phyloP scores from a whole-genome alignment of 129 eudicot species.

The Heracleum sosnowskyi region DNA sequence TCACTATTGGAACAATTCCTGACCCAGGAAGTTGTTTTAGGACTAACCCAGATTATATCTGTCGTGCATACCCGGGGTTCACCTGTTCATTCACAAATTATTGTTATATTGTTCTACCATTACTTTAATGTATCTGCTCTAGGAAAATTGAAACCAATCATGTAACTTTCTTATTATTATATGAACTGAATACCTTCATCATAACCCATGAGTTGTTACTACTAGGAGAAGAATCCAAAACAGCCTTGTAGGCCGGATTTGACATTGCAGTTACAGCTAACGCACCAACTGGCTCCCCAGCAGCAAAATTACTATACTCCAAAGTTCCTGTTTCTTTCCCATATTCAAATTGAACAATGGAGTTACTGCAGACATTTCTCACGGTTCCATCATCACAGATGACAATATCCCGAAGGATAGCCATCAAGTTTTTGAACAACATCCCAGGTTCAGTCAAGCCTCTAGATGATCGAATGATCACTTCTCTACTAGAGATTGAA shows the following conservation, averaged over 20 bases:
- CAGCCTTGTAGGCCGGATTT: conserved; percentile 96
- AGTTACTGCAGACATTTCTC: conserved; percentile 64
- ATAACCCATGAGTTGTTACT: conserved; percentile 85
- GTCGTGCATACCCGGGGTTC: conserved; percentile 78
- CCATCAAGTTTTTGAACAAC: conserved; percentile 81
- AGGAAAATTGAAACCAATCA: neutral
- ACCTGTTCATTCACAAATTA: conserved; percentile 36
- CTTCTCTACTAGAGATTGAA: conserved; percentile 71
- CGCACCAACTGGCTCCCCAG: conserved; percentile 97
- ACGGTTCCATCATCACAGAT: conserved; percentile 89
- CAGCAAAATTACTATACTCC: conserved; percentile 47
- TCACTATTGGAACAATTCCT: conserved; percentile 38
- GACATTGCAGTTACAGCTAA: conserved; percentile 99
- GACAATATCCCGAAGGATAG: conserved; percentile 78
- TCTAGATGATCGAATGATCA: conserved; percentile 74
- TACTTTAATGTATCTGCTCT: neutral
- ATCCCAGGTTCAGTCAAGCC: conserved; percentile 98
- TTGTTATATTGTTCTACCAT: neutral
- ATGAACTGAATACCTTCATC: conserved; percentile 73
- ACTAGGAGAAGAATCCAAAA: conserved; percentile 86
- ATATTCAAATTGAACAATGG: conserved; percentile 77
- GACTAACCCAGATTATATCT: conserved; percentile 60
- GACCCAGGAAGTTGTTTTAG: conserved; percentile 70
- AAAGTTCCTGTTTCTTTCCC: conserved; percentile 30
- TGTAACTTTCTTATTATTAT: neutral